Conservation (phyloP, 257 asterid species). For the Solanum etuberosum region DNA sequence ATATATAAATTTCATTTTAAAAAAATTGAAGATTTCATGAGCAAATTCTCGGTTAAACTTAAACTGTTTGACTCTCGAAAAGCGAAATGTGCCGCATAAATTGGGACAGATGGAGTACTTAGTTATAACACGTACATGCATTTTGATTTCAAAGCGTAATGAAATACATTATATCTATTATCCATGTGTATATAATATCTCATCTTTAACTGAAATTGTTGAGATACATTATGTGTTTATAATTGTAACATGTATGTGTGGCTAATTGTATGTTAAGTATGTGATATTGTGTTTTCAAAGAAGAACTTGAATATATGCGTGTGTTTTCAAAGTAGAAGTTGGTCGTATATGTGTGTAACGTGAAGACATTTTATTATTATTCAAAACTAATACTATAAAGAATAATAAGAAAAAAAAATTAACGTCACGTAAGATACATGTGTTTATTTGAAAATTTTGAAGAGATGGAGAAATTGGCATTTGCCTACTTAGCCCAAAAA, state of each 20-base stretch:
- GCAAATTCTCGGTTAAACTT: too few species aligned
- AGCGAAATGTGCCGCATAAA: too few species aligned
- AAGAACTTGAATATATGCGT: accelerated
- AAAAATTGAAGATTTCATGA: too few species aligned
- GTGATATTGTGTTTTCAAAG: neutral
- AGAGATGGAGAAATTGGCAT: neutral
- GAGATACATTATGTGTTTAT: neutral
- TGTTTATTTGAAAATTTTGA: neutral
- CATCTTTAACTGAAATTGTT: neutral
- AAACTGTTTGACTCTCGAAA: too few species aligned
- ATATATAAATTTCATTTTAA: too few species aligned
- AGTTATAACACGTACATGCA: neutral
- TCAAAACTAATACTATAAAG: too few species aligned
- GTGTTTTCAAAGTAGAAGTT: neutral
- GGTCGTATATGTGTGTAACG: neutral
- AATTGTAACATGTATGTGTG: neutral
- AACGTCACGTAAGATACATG: accelerated
- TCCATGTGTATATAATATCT: neutral
- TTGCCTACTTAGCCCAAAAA: neutral
- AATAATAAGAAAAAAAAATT: too few species aligned
- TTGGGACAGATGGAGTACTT: too few species aligned
- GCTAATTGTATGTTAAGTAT: neutral
- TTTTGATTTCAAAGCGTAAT: neutral
- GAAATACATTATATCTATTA: accelerated
- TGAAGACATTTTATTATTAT: too few species aligned